Percentiles rank a stretch among this genome's conserved stretches.
Conservation (phyloP, 2,329 filamentous ascomycete genomes). For the Ophiostoma tasmaniense region DNA sequence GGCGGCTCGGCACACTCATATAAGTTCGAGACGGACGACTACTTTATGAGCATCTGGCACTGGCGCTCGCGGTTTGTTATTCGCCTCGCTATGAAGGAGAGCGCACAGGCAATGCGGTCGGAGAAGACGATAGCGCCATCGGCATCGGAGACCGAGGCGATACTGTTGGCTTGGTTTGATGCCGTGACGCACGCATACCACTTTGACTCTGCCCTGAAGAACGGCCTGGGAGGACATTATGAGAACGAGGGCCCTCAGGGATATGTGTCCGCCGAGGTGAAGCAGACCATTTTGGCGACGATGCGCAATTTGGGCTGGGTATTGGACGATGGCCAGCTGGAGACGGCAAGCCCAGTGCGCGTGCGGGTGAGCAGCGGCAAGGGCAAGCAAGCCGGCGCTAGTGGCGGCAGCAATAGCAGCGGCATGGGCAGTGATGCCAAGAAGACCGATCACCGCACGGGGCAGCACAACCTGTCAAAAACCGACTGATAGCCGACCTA, state of each 20-base stretch:
- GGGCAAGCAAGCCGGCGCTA: neutral
- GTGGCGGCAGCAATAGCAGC: neutral
- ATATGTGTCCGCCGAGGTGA: constrained; percentile 37
- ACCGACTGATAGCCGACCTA: neutral
- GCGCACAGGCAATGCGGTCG: constrained; percentile 27
- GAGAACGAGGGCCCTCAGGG: constrained; percentile 32
- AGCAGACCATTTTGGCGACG: constrained; percentile 28
- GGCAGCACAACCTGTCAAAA: constrained; percentile 1
- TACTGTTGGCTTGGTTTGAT: constrained; percentile 32
- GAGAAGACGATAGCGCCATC: constrained; percentile 1
- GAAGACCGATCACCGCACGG: neutral
- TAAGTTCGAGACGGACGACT: constrained; percentile 37
- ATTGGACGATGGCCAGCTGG: constrained; percentile 52
- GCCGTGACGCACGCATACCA: constrained; percentile 35
- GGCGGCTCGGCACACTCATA: constrained; percentile 26
- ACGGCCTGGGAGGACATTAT: constrained; percentile 30
- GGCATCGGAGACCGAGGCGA: neutral
- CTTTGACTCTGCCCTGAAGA: constrained; percentile 30
- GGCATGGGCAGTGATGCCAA: neutral
- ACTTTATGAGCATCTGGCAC: constrained; percentile 52
- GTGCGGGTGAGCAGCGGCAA: constrained; percentile 28
- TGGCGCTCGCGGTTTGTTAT: constrained; percentile 42
- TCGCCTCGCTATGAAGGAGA: constrained; percentile 50
- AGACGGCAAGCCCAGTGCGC: constrained; percentile 49
- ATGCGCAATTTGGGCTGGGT: constrained; percentile 54